Evolutionary conservation across 768 basidiomycete species (phyloP), one percentile per base, ranked within the genome.

Genomic region (Gelatoporia subvermispora): DNA sequence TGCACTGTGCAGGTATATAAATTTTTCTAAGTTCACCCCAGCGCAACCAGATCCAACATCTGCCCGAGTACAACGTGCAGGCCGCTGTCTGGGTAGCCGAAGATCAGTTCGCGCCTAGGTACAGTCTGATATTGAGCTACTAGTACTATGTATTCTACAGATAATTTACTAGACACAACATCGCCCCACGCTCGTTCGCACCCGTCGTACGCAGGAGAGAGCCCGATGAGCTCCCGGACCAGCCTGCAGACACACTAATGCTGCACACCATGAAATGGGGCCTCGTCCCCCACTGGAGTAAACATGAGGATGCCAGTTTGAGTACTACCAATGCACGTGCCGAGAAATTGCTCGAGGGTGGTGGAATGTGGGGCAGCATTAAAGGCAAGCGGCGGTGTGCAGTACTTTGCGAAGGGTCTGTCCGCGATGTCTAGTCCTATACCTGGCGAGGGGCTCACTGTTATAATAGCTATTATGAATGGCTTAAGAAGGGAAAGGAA

Each of bases 211-310:
- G 73, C 23, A 77, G 82, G 15, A 69, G 73, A 35, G 57, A 70
- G 20, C 47, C 47, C 4, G 43, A 54, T 60, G 15, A 58, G 49
- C 48, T 4, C 24, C 3, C 4, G 10, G 20, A 49, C 4, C 49
- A 48, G 16, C 34, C 41, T 2, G 39, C 20, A 16, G 49, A 49
- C 13, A 42, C 21, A 11, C 65, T 83, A 17, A 69, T 86, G 20
- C 63, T 94, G 53, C 87, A 90, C 31, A 85, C 86, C 0, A 92
- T 91, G 90, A 84, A 76, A 50, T 97, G 93, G 93, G 93, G 94
- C 7, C 72, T 94, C 1, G 79, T 93, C 2, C 91, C 89, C 1
- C 82, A 88, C 61, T 93, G 85, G 84, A 79, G 74, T 60, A 90
- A 89, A 61, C 71, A 77, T 46, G 88, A 93, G 53, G 80, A 85